Conservation (phyloP, 2,329 filamentous ascomycete genomes). For the Xylariaceae sp. region DNA sequence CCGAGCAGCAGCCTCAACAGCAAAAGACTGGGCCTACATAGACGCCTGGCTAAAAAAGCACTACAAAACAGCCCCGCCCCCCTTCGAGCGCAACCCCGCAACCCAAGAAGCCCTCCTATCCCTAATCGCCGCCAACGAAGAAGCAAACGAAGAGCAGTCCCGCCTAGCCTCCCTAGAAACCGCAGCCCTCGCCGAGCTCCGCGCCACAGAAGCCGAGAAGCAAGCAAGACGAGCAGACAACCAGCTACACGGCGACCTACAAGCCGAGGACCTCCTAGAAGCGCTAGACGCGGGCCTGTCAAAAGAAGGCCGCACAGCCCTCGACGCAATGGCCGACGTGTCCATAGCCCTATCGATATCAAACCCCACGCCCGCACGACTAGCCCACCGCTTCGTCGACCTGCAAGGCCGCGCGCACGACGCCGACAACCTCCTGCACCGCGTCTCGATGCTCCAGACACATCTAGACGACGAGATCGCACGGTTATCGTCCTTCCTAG, state of each 20-base stretch:
- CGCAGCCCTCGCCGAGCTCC: conserved; percentile 53
- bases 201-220: conserved; percentile 32
- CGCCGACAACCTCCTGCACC: conserved; percentile 51
- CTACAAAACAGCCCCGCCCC: conserved; percentile 38
- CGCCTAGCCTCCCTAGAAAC: conserved; percentile 57
- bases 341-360: conserved; percentile 48
- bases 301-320: conserved; percentile 50
- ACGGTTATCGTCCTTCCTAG: conserved; percentile 38
- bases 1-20: conserved; percentile 72
- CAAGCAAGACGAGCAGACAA: neutral
- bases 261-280: conserved; percentile 44
- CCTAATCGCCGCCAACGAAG: conserved; percentile 71
- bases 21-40: conserved; percentile 87
- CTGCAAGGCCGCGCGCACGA: conserved; percentile 53
- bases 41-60: conserved; percentile 76
- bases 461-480: conserved; percentile 52
- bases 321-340: conserved; percentile 55
- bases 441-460: conserved; percentile 52
- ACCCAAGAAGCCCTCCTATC: conserved; percentile 73
- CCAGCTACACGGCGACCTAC: conserved; percentile 22
- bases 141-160: conserved; percentile 65
- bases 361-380: conserved; percentile 11
- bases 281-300: conserved; percentile 53
- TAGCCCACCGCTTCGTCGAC: conserved; percentile 51
- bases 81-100: conserved; percentile 81